phyloP scores from a whole-genome alignment of 2,329 filamentous ascomycete genomes.

The Dothiorella sarmentorum region DNA sequence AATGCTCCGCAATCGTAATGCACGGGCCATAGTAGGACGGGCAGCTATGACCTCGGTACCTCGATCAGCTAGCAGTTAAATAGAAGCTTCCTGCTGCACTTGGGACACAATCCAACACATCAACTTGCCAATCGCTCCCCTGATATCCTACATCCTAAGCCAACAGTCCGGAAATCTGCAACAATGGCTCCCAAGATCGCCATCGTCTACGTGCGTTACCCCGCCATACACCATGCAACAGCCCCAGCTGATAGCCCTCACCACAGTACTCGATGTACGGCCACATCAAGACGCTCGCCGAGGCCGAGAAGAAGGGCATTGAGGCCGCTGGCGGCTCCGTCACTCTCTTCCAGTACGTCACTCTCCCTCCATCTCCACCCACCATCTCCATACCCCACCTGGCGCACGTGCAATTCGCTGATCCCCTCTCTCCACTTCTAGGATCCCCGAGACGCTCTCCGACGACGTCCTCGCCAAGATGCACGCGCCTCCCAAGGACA shows the following conservation, averaged over 20 bases:
- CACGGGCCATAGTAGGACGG: slow-evolving; percentile 6
- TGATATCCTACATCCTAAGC: background rate
- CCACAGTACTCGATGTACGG: slow-evolving; percentile 88
- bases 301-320: slow-evolving; percentile 88
- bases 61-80: slow-evolving; percentile 4
- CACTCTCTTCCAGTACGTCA: slow-evolving; percentile 80
- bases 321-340: slow-evolving; percentile 78
- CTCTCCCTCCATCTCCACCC: too few relatives aligned
- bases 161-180: background rate
- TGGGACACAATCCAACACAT: background rate
- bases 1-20: background rate
- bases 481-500: slow-evolving; percentile 76
- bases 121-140: background rate
- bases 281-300: slow-evolving; percentile 78
- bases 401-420: too few relatives aligned
- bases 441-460: slow-evolving; percentile 80
- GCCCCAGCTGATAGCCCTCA: background rate
- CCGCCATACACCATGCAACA: background rate
- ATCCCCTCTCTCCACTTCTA: slow-evolving; percentile 36
- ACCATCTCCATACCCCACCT: too few relatives aligned
- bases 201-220: slow-evolving; percentile 75
- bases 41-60: background rate
- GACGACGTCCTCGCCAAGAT: slow-evolving; percentile 84
- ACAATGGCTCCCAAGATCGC: slow-evolving; percentile 86
- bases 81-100: background rate